Percentiles rank a stretch among this genome's conserved stretches.
These are phyloP conservation scores for Albifimbria verrucaria DNA, from an alignment of 2,329 filamentous ascomycete genomes.

Conservation along the genomic window DNA sequence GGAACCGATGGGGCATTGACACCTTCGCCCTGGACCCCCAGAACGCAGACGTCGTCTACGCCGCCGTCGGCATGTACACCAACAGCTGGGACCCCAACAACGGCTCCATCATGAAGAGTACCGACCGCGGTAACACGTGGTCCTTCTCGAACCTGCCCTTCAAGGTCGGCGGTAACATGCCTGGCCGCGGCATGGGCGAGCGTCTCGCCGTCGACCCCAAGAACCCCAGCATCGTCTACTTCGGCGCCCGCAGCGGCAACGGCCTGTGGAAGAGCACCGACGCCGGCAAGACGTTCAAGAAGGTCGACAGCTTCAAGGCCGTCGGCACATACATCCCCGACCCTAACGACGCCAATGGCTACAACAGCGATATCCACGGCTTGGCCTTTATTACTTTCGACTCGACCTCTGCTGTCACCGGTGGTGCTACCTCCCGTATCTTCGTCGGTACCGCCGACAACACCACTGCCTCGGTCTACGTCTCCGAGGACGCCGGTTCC, in stretches of 20 bases:
- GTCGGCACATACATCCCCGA: slow-evolving; percentile 46
- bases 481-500: slow-evolving; percentile 49
- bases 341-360: slow-evolving; percentile 40
- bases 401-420: slow-evolving; percentile 41
- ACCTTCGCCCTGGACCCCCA: slow-evolving; percentile 54
- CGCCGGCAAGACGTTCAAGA: slow-evolving; percentile 49
- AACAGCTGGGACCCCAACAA: slow-evolving; percentile 56
- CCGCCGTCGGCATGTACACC: slow-evolving; percentile 57
- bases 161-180: slow-evolving; percentile 62
- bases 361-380: slow-evolving; percentile 43
- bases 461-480: slow-evolving; percentile 48
- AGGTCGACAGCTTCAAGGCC: slow-evolving; percentile 49
- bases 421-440: slow-evolving; percentile 51
- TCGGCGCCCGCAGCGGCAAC: slow-evolving; percentile 56
- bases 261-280: slow-evolving; percentile 58
- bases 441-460: slow-evolving; percentile 56
- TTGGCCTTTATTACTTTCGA: slow-evolving; percentile 54
- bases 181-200: slow-evolving; percentile 57
- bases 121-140: slow-evolving; percentile 53
- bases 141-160: slow-evolving; percentile 46
- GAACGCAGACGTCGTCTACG: slow-evolving; percentile 48
- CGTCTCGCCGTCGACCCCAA: slow-evolving; percentile 56
- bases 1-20: slow-evolving; percentile 56
- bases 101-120: slow-evolving; percentile 52
- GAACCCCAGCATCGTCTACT: slow-evolving; percentile 54